A percentile compares a stretch with the other conserved stretches of the same genome.
phyloP scores from a whole-genome alignment of 108 stramenopile genomes.

The Pseudonitzschia delicatissima region DNA sequence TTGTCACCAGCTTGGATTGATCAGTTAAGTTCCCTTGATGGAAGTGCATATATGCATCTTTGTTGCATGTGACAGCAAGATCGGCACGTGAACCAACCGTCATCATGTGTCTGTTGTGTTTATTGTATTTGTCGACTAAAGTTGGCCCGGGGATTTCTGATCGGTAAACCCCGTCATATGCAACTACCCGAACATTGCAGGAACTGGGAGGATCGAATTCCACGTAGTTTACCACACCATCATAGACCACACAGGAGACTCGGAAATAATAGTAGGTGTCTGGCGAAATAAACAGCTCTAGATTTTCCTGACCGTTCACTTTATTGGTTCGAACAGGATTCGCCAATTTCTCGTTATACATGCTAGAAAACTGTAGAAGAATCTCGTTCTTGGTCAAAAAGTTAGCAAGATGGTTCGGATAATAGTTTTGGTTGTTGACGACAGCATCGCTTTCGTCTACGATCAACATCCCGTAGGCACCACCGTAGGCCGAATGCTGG shows the following conservation, averaged over 20 bases:
- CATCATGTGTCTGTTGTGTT: constrained; percentile 6
- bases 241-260: constrained; percentile 16
- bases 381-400: constrained; percentile 12
- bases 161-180: constrained; percentile 41
- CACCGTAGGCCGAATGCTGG: constrained; percentile 22
- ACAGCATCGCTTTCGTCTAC: constrained; percentile 26
- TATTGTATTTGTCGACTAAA: too few relatives aligned
- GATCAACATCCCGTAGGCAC: constrained; percentile 40
- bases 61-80: constrained; percentile 33
- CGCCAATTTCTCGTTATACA: neutral
- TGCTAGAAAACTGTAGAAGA: constrained; percentile 7
- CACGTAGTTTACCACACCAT: constrained; percentile 5
- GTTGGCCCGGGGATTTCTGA: constrained; percentile 11
- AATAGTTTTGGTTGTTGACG: neutral
- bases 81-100: constrained; percentile 35
- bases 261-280: constrained; percentile 35
- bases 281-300: constrained; percentile 2
- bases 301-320: neutral
- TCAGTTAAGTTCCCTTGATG: constrained; percentile 14
- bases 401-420: constrained; percentile 3
- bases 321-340: neutral
- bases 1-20: neutral
- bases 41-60: constrained; percentile 7
- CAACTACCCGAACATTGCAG: constrained; percentile 27
- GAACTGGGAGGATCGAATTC: constrained; percentile 10